These are phyloP conservation scores for Pseudonitzschia delicatissima DNA, from an alignment of 108 stramenopile species.

Conservation along the genomic window DNA sequence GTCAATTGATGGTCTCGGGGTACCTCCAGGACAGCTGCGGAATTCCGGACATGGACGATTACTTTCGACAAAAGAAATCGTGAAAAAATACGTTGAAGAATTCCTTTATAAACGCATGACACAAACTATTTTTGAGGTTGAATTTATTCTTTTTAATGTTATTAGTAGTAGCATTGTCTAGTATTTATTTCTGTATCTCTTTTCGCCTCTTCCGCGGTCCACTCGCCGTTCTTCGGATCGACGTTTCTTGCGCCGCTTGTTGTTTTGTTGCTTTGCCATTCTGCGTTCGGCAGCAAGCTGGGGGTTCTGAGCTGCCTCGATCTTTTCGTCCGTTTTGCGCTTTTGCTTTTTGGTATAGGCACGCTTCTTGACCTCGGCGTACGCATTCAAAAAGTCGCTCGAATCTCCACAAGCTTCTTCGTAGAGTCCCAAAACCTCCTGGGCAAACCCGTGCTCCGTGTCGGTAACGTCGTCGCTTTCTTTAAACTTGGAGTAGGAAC, in stretches of 20 bases:
- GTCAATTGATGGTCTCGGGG: conserved; percentile 70
- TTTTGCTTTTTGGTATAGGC: conserved; percentile 68
- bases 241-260: conserved; percentile 73
- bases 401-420: conserved; percentile 61
- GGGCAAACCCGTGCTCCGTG: conserved; percentile 48
- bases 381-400: conserved; percentile 63
- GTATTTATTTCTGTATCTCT: conserved; percentile 18
- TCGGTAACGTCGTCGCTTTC: neutral
- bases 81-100: no score
- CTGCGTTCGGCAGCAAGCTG: conserved; percentile 61
- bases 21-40: conserved; percentile 85
- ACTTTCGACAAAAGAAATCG: conserved; percentile 66
- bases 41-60: conserved; percentile 76
- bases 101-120: no score
- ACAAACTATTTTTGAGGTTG: no score
- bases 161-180: neutral
- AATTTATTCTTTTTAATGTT: neutral
- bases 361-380: conserved; percentile 62
- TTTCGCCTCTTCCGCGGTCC: conserved; percentile 45
- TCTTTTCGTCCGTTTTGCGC: conserved; percentile 57
- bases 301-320: conserved; percentile 72
- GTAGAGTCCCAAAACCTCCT: conserved; percentile 68
- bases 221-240: conserved; percentile 52
- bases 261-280: conserved; percentile 62
- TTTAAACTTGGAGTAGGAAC: neutral